phyloP scores from a whole-genome alignment of 805 yeast species.

The Priceomyces medius region DNA sequence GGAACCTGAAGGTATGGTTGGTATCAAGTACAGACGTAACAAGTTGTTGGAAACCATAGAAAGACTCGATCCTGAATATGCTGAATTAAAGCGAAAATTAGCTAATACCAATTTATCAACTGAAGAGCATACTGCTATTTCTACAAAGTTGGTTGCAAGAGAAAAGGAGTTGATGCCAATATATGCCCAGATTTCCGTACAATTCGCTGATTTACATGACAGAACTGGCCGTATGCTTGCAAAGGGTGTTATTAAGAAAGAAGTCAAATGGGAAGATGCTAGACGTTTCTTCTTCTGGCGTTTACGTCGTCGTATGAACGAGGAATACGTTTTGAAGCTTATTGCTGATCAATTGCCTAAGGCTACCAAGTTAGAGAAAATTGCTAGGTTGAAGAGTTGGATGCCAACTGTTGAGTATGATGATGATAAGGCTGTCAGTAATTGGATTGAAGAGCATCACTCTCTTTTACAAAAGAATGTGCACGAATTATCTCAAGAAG shows the following conservation, averaged over 20 bases:
- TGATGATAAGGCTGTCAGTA: constrained; percentile 75
- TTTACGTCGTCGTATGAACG: constrained; percentile 90
- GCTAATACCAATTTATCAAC: constrained; percentile 50
- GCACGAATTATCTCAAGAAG: constrained; percentile 63
- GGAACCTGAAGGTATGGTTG: constrained; percentile 99
- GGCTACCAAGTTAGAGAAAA: constrained; percentile 69
- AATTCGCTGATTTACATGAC: constrained; percentile 97
- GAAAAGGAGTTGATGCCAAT: constrained; percentile 81
- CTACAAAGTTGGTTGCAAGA: constrained; percentile 69
- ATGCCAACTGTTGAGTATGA: constrained; percentile 70
- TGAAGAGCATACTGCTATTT: constrained; percentile 65
- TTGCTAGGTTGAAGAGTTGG: constrained; percentile 86
- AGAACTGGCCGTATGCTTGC: constrained; percentile 97
- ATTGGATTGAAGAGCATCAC: constrained; percentile 82
- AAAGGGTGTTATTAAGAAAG: constrained; percentile 85
- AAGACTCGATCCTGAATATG: constrained; percentile 78
- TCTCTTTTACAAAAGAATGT: constrained; percentile 57
- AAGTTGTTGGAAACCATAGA: constrained; percentile 88
- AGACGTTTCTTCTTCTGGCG: constrained; percentile 99
- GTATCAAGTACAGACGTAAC: constrained; percentile 94
- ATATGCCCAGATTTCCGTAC: constrained; percentile 88
- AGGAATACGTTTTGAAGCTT: constrained; percentile 79
- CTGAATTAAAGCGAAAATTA: constrained; percentile 61
- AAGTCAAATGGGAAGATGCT: constrained; percentile 79
- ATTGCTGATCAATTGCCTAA: constrained; percentile 61